phyloP scores from a whole-genome alignment of 2,329 filamentous ascomycete genomes.

The Calycina marina region DNA sequence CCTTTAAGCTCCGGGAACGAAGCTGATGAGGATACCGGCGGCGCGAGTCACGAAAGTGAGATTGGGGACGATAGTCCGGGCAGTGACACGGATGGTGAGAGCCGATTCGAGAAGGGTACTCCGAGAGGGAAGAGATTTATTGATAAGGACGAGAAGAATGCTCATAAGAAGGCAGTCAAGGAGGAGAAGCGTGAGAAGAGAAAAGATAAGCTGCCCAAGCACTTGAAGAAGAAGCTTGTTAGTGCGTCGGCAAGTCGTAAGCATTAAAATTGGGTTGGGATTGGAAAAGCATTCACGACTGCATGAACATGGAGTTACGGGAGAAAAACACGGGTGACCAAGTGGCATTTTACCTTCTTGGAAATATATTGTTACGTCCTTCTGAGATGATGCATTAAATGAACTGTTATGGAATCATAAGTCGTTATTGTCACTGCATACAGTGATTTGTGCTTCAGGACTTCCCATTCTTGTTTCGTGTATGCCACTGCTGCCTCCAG shows the following conservation, averaged over 20 bases:
- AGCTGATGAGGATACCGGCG: conserved; percentile 25
- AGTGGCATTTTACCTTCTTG: too few relatives aligned
- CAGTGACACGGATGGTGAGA: conserved; percentile 33
- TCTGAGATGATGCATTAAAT: too few relatives aligned
- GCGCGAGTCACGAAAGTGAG: conserved; percentile 24
- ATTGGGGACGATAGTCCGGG: conserved; percentile 28
- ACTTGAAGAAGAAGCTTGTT: conserved; percentile 82
- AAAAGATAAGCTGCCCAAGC: conserved; percentile 91
- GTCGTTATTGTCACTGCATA: too few relatives aligned
- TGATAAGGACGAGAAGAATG: conserved; percentile 81
- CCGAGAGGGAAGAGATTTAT: conserved; percentile 76
- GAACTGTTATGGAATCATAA: too few relatives aligned
- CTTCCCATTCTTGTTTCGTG: too few relatives aligned
- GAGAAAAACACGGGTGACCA: too few relatives aligned
- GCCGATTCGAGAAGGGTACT: conserved; percentile 45
- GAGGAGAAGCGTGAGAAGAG: conserved; percentile 90
- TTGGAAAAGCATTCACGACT: conserved; percentile 4
- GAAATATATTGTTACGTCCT: too few relatives aligned
- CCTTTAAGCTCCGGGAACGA: conserved; percentile 26
- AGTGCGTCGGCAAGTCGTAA: conserved; percentile 28
- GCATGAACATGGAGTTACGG: too few relatives aligned
- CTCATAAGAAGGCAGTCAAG: conserved; percentile 83
- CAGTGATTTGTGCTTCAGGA: too few relatives aligned
- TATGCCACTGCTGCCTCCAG: too few relatives aligned
- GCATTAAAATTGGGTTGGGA: conserved; percentile 13